Evolutionary conservation across 2,329 filamentous ascomycete genomes (phyloP).

Genomic region (Trichoderma sp.): DNA sequence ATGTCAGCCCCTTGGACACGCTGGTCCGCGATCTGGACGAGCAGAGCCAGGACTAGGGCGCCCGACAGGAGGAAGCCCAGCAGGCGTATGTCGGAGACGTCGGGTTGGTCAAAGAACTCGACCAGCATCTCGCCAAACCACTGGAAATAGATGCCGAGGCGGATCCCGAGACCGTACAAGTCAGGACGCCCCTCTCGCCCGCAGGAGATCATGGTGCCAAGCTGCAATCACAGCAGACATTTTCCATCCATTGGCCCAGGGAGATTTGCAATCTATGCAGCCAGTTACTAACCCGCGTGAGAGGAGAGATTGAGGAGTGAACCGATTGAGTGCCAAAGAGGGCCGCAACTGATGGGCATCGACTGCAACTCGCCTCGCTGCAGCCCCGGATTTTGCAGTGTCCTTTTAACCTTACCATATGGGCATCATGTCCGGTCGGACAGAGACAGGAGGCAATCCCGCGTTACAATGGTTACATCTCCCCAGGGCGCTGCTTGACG

Average conservation of each 20-base stretch:
- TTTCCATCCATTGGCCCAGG: background rate
- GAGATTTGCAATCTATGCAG: background rate
- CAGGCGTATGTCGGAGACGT: conserved; percentile 38
- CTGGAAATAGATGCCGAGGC: conserved; percentile 42
- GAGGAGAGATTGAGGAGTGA: background rate
- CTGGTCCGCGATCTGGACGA: conserved; percentile 34
- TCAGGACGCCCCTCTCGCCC: conserved; percentile 36
- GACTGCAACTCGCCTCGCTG: conserved; percentile 23
- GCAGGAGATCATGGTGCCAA: conserved; percentile 34
- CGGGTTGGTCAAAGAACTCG: conserved; percentile 38
- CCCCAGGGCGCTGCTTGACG: background rate
- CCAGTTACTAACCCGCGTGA: background rate
- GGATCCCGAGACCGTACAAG: conserved; percentile 43
- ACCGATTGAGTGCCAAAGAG: conserved; percentile 23
- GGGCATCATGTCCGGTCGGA: conserved; percentile 5
- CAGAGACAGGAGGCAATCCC: conserved; percentile 4
- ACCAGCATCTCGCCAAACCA: conserved; percentile 42
- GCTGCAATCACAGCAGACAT: background rate
- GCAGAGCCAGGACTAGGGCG: conserved; percentile 36
- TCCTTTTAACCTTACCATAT: conserved; percentile 13
- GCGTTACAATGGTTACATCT: background rate
- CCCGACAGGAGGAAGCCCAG: conserved; percentile 40
- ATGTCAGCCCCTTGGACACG: conserved; percentile 31
- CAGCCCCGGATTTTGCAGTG: conserved; percentile 1
- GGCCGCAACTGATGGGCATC: conserved; percentile 21